Conservation (phyloP, 2,329 filamentous ascomycete genomes). For the Colletotrichum ledebouriae region DNA sequence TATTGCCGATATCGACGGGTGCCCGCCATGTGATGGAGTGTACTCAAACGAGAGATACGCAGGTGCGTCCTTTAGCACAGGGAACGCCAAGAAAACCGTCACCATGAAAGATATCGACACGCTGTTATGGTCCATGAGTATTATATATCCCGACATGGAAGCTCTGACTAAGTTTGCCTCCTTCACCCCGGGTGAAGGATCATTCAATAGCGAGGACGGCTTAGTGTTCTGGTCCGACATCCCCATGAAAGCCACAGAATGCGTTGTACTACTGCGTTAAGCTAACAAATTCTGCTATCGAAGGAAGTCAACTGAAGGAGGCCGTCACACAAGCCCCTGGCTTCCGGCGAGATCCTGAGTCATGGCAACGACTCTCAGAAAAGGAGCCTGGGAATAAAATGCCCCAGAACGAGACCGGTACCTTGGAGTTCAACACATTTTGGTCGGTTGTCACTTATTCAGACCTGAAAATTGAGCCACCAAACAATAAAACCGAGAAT, state of each 20-base stretch:
- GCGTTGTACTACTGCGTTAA: slow-evolving; percentile 29
- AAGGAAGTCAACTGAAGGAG: background rate
- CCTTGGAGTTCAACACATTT: slow-evolving; percentile 12
- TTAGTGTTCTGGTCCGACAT: slow-evolving; percentile 8
- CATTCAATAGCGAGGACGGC: too few relatives aligned
- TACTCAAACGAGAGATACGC: background rate
- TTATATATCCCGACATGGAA: slow-evolving; percentile 15
- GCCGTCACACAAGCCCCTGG: background rate
- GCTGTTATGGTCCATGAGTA: slow-evolving; percentile 25
- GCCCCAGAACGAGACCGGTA: background rate
- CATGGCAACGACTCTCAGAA: too few relatives aligned
- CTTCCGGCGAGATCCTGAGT: too few relatives aligned
- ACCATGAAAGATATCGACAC: slow-evolving; percentile 26
- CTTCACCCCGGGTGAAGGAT: too few relatives aligned
- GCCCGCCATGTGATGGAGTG: too few relatives aligned
- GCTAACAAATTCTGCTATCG: background rate
- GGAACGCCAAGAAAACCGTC: slow-evolving; percentile 16
- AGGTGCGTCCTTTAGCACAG: slow-evolving; percentile 14
- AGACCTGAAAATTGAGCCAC: background rate
- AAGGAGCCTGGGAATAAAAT: background rate
- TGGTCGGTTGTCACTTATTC: slow-evolving; percentile 14
- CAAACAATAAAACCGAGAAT: too few relatives aligned
- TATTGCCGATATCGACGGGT: too few relatives aligned
- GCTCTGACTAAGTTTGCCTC: background rate
- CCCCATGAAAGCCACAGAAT: slow-evolving; percentile 20